These are phyloP conservation scores for Meyerozyma elateridarum DNA, from an alignment of 1,139 yeast species.

Conservation along the genomic window DNA sequence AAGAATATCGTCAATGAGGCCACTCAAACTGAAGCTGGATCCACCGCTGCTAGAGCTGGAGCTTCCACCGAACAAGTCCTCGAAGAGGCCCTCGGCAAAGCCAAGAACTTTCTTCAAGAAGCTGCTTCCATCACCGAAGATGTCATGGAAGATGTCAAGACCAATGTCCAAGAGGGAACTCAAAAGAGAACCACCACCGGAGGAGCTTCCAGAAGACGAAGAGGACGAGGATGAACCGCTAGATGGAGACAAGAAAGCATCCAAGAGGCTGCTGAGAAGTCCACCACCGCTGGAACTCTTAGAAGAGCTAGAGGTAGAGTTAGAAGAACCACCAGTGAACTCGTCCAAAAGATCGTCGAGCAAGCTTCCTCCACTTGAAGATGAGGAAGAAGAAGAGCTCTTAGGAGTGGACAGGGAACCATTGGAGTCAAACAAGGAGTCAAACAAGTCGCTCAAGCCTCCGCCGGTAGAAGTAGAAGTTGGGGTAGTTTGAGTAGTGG, in stretches of 20 bases:
- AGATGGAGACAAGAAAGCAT: slow-evolving; percentile 4
- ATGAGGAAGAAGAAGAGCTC: slow-evolving; percentile 8
- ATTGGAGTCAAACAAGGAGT: slow-evolving; percentile 12
- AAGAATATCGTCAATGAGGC: slow-evolving; percentile 3
- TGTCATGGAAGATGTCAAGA: background rate
- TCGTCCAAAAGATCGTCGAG: slow-evolving; percentile 11
- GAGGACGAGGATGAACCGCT: slow-evolving; percentile 10
- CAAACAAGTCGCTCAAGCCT: slow-evolving; percentile 14
- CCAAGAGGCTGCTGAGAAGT: slow-evolving; percentile 5
- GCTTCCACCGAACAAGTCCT: slow-evolving; percentile 1
- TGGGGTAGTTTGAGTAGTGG: slow-evolving; percentile 7
- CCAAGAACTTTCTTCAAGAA: background rate
- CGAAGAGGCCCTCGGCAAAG: slow-evolving; percentile 6
- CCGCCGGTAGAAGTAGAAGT: slow-evolving; percentile 7
- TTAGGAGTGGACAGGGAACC: slow-evolving; percentile 6
- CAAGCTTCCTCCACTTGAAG: slow-evolving; percentile 13
- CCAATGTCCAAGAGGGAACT: slow-evolving; percentile 9
- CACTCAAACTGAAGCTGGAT: background rate
- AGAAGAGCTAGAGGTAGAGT: background rate
- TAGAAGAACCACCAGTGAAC: slow-evolving; percentile 7
- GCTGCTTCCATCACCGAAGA: slow-evolving; percentile 1
- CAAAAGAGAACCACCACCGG: slow-evolving; percentile 11
- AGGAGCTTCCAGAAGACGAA: slow-evolving; percentile 9
- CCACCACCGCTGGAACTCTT: slow-evolving; percentile 1
- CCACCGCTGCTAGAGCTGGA: background rate